Base-by-base conservation (phyloP, 495 filamentous ascomycete genomes). In the Penicillium flavigenum region DNA sequence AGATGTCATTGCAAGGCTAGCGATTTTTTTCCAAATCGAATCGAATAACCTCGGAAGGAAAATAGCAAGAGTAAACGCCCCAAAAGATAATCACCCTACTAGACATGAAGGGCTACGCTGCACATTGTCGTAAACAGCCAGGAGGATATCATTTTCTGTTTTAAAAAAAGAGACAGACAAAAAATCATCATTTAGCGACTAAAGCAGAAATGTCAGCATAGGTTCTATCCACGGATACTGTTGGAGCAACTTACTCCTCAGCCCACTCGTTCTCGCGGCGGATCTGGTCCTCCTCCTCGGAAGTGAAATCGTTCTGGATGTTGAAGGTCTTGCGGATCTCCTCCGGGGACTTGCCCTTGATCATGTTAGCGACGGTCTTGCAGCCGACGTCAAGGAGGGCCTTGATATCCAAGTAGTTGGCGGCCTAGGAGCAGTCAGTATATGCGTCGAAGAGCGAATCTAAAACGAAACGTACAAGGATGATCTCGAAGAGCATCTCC, bases 401-500 rank as follows among this genome's bases (percentile, higher is more conserved):
- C 73, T 86, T 84, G 70, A 90, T 88, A 51, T 88, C 87, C 36
- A 90, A 77, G 67, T 87, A 90, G 72, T 90, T 89, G 59, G 85
- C 85, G 14, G 86, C 86, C 79, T 83, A 44, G 29, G 10, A 22
- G 9, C 12, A 46, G 26, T 63, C 50, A 57, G 56, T 47, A 16
- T 26, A 12, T 34, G 26, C 3, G 9, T 8, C 24, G 22, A 34
- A 11, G 41, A 19, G 20, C 2, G 9, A 16, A 11, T 14, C n/a
- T 31, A 3, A 7, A 14, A 14, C 12, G 43, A 14, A 17, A 83
- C 89, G 49, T 83, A 96, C 92, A 29, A 98, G 79, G 60, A 98
- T 98, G 68, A 98, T 98, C 79, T 98, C 94, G 60, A 98, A 98
- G 1, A 98, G 83, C 94, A 98, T 96, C 76, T 98, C 94, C 69